Evolutionary conservation across 176 grass and related monocot genomes (phyloP), one percentile per base, ranked within the genome.

Genomic region (Aegilops umbellulata): DNA sequence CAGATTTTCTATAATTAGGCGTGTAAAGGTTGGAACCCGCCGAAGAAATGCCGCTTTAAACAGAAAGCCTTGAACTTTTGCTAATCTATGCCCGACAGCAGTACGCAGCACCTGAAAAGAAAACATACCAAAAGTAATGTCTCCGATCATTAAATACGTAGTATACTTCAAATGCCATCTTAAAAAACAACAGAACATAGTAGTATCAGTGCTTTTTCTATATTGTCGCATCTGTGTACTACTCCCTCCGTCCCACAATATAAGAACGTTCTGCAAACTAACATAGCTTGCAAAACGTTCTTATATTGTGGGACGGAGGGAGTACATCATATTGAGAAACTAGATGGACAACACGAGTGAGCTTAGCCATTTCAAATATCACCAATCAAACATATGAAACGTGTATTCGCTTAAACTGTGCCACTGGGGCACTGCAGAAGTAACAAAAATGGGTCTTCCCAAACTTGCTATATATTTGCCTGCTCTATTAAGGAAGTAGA

Each of bases 1-100:
- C 46, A 99, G 84, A 65, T 99, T 99, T 41, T 99, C 97, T 19
- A 90, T 79, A 84, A 96, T 99, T 75, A 99, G 65, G 17, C 90
- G 86, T 29, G 91, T 86, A 84, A 99, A 99, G 76, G 77, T 90
- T 26, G 97, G 94, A 66, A 96, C 82, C 2, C 94, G 93, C 66
- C 88, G 88, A 86, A 99, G 97, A 85, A 99, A 99, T 90, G 97
- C 97, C 29, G 92, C 97, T 85, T 91, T 89, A 86, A 99, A 99
- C 80, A 99, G 92, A 88, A 88, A 96, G 24, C 97, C 97, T 82
- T 99, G 97, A 84, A 99, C 92, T 90, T 83, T 89, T 30, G 97
- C 97, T 88, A 99, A 72, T 93, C 97, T 95, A 78, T 93, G 91
- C 79, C 97, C 95, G 60, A 99, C 86, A 60, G 97, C 92, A 82